Evolutionary conservation across 108 stramenopile species (phyloP).

Genomic region (Fragilariopsis cylindrus): DNA sequence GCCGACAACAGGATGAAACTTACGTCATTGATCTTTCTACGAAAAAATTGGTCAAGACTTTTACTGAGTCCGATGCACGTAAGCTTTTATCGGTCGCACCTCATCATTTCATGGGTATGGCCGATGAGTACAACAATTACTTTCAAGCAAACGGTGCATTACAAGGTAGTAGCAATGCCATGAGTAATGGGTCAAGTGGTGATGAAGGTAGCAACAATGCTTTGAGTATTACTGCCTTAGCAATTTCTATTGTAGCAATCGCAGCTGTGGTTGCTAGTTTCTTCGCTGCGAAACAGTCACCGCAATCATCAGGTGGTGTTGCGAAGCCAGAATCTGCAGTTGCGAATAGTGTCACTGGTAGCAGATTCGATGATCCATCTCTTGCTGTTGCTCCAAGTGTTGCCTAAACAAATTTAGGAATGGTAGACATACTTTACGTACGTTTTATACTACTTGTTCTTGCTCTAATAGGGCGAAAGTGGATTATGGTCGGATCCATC

Average conservation of each 20-base stretch:
- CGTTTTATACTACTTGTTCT: too few species aligned
- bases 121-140: not conserved
- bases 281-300: not conserved
- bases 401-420: not conserved
- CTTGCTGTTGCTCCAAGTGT: not conserved
- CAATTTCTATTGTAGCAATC: not conserved
- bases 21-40: conserved; percentile 24
- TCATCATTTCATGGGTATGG: not conserved
- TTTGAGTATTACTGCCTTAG: not conserved
- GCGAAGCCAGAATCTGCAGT: not conserved
- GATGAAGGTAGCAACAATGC: not conserved
- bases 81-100: conserved; percentile 13
- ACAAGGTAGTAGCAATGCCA: not conserved
- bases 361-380: not conserved
- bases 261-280: not conserved
- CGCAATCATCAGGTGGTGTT: not conserved
- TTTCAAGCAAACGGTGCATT: not conserved
- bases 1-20: conserved; percentile 3
- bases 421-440: too few species aligned
- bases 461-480: too few species aligned
- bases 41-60: conserved; percentile 10
- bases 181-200: too few species aligned
- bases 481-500: too few species aligned
- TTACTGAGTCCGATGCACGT: not conserved
- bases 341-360: not conserved